Evolutionary conservation across 352 stramenopile species (phyloP).

Genomic region (Phytophthora sp.): DNA sequence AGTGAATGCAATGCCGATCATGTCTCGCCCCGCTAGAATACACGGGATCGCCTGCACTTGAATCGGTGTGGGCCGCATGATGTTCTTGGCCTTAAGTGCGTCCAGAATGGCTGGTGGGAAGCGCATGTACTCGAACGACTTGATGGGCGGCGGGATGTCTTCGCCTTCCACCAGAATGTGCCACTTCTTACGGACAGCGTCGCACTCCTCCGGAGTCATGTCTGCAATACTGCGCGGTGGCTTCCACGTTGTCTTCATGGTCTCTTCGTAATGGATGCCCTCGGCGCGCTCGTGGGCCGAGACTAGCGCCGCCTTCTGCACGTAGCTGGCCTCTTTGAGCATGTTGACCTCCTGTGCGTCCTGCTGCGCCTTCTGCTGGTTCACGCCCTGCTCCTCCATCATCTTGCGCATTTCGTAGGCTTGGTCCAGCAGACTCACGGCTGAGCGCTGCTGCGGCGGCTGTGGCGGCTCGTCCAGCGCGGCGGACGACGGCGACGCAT

Average conservation of each 20-base stretch:
- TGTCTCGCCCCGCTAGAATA: constrained; percentile 95
- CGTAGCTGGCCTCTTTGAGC: constrained; percentile 94
- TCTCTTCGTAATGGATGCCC: constrained; percentile 92
- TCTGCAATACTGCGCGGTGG: constrained; percentile 86
- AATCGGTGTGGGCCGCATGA: constrained; percentile 97
- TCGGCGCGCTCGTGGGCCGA: constrained; percentile 92
- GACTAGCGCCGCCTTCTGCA: constrained; percentile 96
- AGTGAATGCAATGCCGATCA: constrained; percentile 99
- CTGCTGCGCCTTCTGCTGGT: constrained; percentile 82
- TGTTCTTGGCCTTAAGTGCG: constrained; percentile 95
- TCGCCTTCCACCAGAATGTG: constrained; percentile 98
- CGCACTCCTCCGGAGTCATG: constrained; percentile 88
- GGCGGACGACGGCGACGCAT: background rate
- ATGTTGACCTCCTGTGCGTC: constrained; percentile 92
- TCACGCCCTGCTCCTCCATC: constrained; percentile 76
- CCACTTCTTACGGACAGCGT: constrained; percentile 96
- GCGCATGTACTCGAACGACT: constrained; percentile 98
- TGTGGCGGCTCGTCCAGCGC: constrained; percentile 4
- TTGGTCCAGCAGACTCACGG: constrained; percentile 81
- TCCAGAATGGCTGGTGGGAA: constrained; percentile 94
- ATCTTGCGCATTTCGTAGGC: constrained; percentile 85
- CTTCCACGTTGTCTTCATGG: constrained; percentile 92
- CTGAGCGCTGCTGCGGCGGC: constrained; percentile 51
- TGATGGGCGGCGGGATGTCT: constrained; percentile 95
- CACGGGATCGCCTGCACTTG: constrained; percentile 98